Conservation (phyloP, 2,329 filamentous ascomycete genomes). For the Penicillium griseofulvum region DNA sequence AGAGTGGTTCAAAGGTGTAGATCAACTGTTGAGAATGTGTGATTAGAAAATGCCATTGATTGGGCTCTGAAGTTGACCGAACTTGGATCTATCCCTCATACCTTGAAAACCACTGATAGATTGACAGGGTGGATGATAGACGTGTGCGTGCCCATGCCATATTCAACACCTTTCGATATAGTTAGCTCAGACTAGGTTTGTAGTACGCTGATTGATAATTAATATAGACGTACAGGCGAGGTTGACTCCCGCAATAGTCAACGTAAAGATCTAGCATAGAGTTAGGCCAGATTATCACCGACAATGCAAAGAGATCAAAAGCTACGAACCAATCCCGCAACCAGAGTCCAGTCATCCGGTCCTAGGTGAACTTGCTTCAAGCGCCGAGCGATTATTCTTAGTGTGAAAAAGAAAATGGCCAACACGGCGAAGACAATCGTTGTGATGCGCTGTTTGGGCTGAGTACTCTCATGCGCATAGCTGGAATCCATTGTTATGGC, state of each 20-base stretch:
- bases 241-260: not conserved
- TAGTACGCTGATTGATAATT: not conserved
- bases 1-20: not conserved
- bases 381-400: not conserved
- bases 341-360: not conserved
- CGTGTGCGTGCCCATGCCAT: not conserved
- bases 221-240: not conserved
- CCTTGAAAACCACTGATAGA: not conserved
- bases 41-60: not conserved
- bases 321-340: not conserved
- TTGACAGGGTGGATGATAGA: not conserved
- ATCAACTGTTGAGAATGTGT: not conserved
- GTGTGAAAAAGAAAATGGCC: not conserved
- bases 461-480: not conserved
- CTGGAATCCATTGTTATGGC: not conserved
- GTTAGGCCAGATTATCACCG: not conserved
- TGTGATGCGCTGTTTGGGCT: not conserved
- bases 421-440: not conserved
- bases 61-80: not conserved
- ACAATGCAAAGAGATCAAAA: not conserved
- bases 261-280: not conserved
- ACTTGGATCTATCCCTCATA: not conserved
- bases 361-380: not conserved
- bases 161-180: not conserved
- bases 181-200: not conserved